These are phyloP conservation scores for Podila verticillata DNA, from an alignment of 192 early-diverging fungal genomes.

Conservation along the genomic window DNA sequence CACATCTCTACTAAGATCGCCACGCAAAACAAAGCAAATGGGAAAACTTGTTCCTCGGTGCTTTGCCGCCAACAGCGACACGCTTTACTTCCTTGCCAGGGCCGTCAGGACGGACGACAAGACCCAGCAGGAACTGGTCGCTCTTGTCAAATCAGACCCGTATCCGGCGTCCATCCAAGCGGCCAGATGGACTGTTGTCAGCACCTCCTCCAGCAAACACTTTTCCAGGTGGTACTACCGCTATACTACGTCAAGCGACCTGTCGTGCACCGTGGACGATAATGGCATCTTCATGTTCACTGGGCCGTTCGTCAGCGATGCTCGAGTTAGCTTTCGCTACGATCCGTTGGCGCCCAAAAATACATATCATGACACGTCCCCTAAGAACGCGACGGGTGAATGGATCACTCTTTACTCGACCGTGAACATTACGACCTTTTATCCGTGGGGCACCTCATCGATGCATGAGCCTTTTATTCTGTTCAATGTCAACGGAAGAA, in stretches of 20 bases:
- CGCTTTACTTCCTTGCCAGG: neutral
- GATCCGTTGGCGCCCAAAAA: too few relatives aligned
- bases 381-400: too few relatives aligned
- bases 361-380: too few relatives aligned
- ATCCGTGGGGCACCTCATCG: too few relatives aligned
- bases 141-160: neutral
- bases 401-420: too few relatives aligned
- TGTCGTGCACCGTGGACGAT: neutral
- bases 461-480: too few relatives aligned
- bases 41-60: neutral
- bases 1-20: too few relatives aligned
- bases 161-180: neutral
- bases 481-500: too few relatives aligned
- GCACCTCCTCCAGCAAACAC: neutral
- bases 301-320: neutral
- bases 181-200: neutral
- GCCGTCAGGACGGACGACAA: neutral
- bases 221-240: neutral
- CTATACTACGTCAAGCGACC: neutral
- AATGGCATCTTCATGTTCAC: neutral
- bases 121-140: neutral
- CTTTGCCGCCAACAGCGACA: conserved; percentile 4
- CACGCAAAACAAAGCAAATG: neutral
- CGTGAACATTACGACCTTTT: too few relatives aligned
- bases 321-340: neutral